Base-by-base conservation (phyloP, 805 yeast genomes). In the Millerozyma miso region DNA sequence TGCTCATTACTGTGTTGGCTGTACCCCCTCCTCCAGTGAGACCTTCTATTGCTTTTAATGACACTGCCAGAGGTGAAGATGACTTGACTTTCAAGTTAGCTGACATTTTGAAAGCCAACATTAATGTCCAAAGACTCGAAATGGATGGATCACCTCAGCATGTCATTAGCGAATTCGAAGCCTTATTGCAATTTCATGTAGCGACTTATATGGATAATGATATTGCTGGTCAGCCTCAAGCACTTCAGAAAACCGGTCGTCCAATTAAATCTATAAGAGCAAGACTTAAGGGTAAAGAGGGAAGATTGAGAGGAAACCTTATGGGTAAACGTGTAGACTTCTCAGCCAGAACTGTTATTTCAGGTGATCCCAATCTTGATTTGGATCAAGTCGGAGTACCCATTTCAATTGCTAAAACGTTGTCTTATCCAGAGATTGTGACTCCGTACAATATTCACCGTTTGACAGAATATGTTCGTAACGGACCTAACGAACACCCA, bases 321-420 rank as follows among this genome's bases (percentile, higher is more conserved):
- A 93, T 93, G 99, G 99, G 99, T 67, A 93, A 93, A 77, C 93
- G 99, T 78, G 99, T 93, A 46, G 97, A 93, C 66, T 93, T 89
- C 61, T 91, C 98, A 33, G 99, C 99, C 7, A 88, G 99, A 74
- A 90, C 99, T 2, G 99, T 93, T 59, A 93, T 93, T 74, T 90
- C 99, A 7, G 98, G 98, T 77, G 99, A 93, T 64, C 99, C 99
- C 36, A 93, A 93, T 60, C 76, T 93, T 56, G 98, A 93, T 55
- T 78, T 93, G 52, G 99, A 95, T 62, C 98, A 93, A 73, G 99
- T 93, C 48, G 99, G 99, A 73, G 99, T 93, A 18, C 99, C 99
- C 41, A 83, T 86, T 55, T 85, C 96, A 34, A 93, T 93, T 67
- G 99, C 99, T 1, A 81, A 93, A 60, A 91, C 98, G 1, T 73